A percentile compares a stretch with the other conserved stretches of the same genome.
These are phyloP conservation scores for Verticillium isaacii DNA, from an alignment of 2,329 filamentous ascomycete species.

Conservation along the genomic window DNA sequence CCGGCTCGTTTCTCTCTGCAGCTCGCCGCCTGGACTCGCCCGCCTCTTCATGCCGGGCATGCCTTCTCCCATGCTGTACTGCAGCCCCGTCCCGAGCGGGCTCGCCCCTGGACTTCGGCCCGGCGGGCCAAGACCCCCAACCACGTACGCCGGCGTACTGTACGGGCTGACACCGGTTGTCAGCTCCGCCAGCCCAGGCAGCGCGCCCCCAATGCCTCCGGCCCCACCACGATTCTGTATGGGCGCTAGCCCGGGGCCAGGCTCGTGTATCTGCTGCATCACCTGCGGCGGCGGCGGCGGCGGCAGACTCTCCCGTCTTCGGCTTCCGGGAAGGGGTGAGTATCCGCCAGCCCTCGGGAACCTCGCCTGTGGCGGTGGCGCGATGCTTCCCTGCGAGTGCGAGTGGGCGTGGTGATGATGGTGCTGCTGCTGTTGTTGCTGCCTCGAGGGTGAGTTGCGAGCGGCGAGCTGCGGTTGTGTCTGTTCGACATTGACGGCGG, in stretches of 20 bases:
- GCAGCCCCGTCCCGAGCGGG: neutral
- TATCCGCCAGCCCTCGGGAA: conserved; percentile 33
- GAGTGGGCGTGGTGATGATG: conserved; percentile 29
- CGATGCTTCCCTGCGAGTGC: conserved; percentile 40
- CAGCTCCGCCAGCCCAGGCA: conserved; percentile 60
- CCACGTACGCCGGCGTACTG: conserved; percentile 50
- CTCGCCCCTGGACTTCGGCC: neutral
- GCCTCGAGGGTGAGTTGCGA: conserved; percentile 11
- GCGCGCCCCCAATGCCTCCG: conserved; percentile 29
- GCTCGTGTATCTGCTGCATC: conserved; percentile 16
- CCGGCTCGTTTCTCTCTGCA: conserved; percentile 39
- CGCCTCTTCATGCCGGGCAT: conserved; percentile 38
- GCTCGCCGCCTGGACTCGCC: conserved; percentile 38
- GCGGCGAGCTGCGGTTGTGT: conserved; percentile 1
- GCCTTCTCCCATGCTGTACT: neutral
- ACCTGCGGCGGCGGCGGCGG: conserved; percentile 21
- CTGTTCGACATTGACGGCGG: conserved; percentile 45
- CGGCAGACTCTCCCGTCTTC: conserved; percentile 37
- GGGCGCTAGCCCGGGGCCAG: conserved; percentile 44
- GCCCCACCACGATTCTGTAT: conserved; percentile 41
- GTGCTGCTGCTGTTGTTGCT: neutral
- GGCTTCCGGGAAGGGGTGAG: conserved; percentile 25
- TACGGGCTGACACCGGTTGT: conserved; percentile 61
- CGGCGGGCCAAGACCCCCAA: conserved; percentile 11
- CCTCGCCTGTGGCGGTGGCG: conserved; percentile 28